These are phyloP conservation scores for Boletales sp. DNA, from an alignment of 768 basidiomycete species.

Conservation along the genomic window DNA sequence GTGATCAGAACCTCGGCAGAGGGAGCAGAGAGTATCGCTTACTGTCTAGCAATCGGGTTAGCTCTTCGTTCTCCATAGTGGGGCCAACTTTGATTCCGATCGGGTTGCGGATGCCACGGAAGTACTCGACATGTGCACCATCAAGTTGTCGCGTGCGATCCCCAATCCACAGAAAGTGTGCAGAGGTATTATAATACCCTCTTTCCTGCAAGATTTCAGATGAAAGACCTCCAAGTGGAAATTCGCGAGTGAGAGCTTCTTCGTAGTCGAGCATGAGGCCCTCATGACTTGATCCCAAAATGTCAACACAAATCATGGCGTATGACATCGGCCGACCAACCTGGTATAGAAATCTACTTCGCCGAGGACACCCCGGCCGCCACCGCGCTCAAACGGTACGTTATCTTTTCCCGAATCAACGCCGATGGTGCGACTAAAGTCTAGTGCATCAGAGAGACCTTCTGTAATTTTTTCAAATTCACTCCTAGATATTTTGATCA, in stretches of 20 bases:
- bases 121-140: slow-evolving; percentile 95
- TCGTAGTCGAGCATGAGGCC: slow-evolving; percentile 93
- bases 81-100: slow-evolving; percentile 98
- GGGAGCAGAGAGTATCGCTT: slow-evolving; percentile 22
- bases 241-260: slow-evolving; percentile 79
- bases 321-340: slow-evolving; percentile 34
- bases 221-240: slow-evolving; percentile 37
- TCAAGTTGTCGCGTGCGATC: slow-evolving; percentile 90
- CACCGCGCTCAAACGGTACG: slow-evolving; percentile 65
- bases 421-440: slow-evolving; percentile 90
- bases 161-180: slow-evolving; percentile 96
- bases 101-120: slow-evolving; percentile 87
- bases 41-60: slow-evolving; percentile 76
- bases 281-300: slow-evolving; percentile 61
- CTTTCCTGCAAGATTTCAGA: slow-evolving; percentile 19
- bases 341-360: slow-evolving; percentile 95
- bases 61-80: slow-evolving; percentile 73
- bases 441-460: slow-evolving; percentile 84
- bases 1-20: neutral
- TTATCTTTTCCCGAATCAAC: slow-evolving; percentile 48
- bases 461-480: slow-evolving; percentile 87
- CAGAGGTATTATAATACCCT: slow-evolving; percentile 84
- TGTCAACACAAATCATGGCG: neutral
- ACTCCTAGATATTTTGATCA: slow-evolving; percentile 38
- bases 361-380: slow-evolving; percentile 66